Conservation (phyloP, 306 rosid genomes). For the Prunus persica region DNA sequence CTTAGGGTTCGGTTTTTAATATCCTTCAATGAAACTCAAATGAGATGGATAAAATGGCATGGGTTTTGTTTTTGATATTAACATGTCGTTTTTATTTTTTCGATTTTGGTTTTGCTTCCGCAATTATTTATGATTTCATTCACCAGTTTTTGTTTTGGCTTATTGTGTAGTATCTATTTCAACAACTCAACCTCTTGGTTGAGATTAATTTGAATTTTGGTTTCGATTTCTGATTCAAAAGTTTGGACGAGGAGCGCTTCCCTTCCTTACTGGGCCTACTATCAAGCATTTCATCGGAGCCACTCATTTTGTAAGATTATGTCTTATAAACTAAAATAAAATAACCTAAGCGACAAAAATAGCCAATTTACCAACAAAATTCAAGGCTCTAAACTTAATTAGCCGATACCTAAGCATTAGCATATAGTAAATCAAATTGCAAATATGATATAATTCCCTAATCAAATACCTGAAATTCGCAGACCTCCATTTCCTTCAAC, state of each 20-base stretch:
- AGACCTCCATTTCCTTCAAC: neutral
- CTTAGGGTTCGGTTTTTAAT: too few species aligned
- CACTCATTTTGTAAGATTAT: too few species aligned
- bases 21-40: too few species aligned
- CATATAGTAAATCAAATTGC: neutral
- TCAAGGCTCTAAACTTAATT: neutral
- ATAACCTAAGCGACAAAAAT: neutral
- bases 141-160: too few species aligned
- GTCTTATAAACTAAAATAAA: too few species aligned
- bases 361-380: neutral
- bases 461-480: neutral
- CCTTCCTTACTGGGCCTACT: too few species aligned
- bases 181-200: neutral
- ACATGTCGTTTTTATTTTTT: too few species aligned
- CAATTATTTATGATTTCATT: too few species aligned
- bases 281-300: too few species aligned
- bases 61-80: too few species aligned
- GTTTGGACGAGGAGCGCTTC: neutral
- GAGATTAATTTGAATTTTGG: neutral
- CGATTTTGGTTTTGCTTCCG: too few species aligned
- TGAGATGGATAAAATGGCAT: too few species aligned
- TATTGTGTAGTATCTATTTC: slow-evolving; percentile 12
- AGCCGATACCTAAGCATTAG: neutral
- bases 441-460: neutral
- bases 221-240: neutral